phyloP scores from a whole-genome alignment of 2,329 filamentous ascomycete species.

The Didymellaceae sp. region DNA sequence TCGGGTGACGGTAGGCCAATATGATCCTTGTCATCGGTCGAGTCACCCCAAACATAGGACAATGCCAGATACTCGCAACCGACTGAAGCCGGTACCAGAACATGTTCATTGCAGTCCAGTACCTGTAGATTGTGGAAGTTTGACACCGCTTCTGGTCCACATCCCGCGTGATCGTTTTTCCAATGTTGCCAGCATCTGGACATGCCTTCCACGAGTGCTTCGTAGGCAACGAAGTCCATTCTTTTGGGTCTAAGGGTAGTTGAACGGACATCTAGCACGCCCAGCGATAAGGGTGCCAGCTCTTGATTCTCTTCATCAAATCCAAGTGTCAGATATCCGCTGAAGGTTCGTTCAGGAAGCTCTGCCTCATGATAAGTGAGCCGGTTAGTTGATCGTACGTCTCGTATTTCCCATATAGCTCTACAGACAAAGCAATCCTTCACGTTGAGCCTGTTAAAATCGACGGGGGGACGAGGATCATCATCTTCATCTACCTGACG shows the following conservation, averaged over 20 bases:
- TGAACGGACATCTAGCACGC: neutral
- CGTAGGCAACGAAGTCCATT: neutral
- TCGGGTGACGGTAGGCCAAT: neutral
- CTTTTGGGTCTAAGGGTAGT: neutral
- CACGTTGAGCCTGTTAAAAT: neutral
- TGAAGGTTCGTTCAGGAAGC: neutral
- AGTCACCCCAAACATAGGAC: neutral
- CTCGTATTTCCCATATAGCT: neutral
- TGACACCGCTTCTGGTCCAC: neutral
- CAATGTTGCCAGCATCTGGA: neutral
- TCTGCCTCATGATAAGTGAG: neutral
- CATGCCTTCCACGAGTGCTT: neutral
- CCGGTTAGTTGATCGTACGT: neutral
- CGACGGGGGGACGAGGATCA: neutral
- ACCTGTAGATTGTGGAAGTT: neutral
- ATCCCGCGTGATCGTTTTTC: neutral
- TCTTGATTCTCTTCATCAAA: neutral
- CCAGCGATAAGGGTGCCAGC: neutral
- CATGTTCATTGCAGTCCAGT: neutral
- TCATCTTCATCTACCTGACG: neutral
- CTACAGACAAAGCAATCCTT: neutral
- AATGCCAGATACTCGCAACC: neutral
- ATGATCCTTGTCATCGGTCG: neutral
- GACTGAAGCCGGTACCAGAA: neutral
- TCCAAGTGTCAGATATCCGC: neutral